A percentile compares a stretch with the other conserved stretches of the same genome.
Evolutionary conservation across 768 basidiomycete species (phyloP).

Genomic region (Auriscalpium vulgare): DNA sequence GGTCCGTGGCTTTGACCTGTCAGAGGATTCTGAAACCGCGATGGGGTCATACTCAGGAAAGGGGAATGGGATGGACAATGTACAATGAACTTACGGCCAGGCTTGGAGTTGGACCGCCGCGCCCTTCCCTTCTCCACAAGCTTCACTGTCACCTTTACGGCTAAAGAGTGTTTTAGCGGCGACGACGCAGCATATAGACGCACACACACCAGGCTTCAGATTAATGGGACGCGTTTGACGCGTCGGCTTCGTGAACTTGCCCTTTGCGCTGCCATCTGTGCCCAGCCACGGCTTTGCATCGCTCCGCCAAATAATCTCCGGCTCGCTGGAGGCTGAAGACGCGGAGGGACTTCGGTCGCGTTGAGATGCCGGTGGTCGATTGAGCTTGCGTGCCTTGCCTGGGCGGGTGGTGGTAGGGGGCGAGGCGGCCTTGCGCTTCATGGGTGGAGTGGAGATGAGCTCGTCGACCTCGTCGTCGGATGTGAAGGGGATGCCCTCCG

Average conservation of each 20-base stretch:
- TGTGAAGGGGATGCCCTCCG: neutral
- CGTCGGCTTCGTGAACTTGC: neutral
- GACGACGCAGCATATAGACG: neutral
- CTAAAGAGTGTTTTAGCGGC: too few relatives aligned
- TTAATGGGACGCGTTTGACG: neutral
- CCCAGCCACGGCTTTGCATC: neutral
- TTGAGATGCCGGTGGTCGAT: neutral
- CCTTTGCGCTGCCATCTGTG: neutral
- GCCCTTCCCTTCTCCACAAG: neutral
- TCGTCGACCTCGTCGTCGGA: slow-evolving; percentile 1
- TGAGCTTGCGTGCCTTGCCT: neutral
- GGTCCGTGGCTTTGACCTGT: neutral
- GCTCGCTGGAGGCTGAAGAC: neutral
- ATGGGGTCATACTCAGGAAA: too few relatives aligned
- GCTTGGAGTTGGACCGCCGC: neutral
- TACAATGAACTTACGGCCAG: neutral
- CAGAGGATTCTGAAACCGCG: neutral
- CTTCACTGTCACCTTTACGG: neutral
- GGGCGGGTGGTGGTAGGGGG: neutral
- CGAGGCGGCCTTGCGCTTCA: neutral
- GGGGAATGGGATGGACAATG: neutral
- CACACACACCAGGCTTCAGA: neutral
- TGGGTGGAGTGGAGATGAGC: neutral
- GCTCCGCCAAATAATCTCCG: neutral
- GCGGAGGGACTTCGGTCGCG: neutral